These are phyloP conservation scores for Populus nigra DNA, from an alignment of 345 rosid genomes.

Conservation along the genomic window DNA sequence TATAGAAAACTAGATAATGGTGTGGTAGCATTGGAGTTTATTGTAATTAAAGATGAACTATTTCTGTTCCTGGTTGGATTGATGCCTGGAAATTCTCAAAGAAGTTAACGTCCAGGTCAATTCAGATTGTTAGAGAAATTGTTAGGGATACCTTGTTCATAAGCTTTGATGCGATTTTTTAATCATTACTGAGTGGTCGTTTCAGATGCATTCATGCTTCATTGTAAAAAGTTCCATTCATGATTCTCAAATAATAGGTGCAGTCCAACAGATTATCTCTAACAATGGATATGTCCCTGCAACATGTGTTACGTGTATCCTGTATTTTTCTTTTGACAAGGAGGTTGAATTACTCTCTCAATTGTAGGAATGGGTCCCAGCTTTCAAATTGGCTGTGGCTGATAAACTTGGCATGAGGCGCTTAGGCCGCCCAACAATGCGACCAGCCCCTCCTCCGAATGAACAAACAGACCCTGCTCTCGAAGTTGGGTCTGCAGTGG, in stretches of 20 bases:
- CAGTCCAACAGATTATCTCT: background rate
- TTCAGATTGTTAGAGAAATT: background rate
- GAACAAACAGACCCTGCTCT: slow-evolving; percentile 31
- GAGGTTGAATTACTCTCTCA: slow-evolving; percentile 5
- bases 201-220: background rate
- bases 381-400: slow-evolving; percentile 58
- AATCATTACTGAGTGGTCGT: background rate
- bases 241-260: background rate
- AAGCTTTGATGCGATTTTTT: background rate
- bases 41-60: background rate
- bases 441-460: slow-evolving; percentile 56
- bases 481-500: slow-evolving; percentile 69
- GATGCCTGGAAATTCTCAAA: background rate
- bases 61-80: background rate
- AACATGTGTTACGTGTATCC: background rate
- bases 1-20: background rate
- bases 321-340: background rate
- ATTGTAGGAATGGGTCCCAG: slow-evolving; percentile 86
- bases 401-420: slow-evolving; percentile 85
- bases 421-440: slow-evolving; percentile 63
- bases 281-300: background rate
- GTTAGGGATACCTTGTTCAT: background rate
- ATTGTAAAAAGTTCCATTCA: background rate
- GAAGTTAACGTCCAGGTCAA: background rate
- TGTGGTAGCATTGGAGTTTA: background rate